These are phyloP conservation scores for Kingdonia uniflora DNA, from an alignment of 164 flowering plant genomes.

Conservation along the genomic window DNA sequence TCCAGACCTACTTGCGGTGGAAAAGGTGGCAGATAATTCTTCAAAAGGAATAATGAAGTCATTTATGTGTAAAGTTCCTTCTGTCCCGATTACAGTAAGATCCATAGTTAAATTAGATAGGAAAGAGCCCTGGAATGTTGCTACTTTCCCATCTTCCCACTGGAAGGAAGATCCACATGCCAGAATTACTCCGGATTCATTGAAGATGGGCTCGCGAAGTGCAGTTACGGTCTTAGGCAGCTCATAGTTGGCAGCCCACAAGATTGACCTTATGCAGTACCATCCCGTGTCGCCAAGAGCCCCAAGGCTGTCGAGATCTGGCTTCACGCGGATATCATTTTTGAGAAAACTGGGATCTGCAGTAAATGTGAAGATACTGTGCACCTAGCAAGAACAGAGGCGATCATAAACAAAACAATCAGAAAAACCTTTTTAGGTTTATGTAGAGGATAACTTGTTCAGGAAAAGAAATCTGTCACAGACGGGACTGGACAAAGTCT, in stretches of 20 bases:
- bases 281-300: conserved; percentile 38
- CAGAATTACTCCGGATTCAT: conserved; percentile 27
- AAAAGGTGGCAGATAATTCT: conserved; percentile 17
- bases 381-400: conserved; percentile 17
- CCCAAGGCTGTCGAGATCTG: conserved; percentile 35
- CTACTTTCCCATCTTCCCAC: conserved; percentile 34
- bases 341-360: conserved; percentile 19
- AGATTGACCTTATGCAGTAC: conserved; percentile 36
- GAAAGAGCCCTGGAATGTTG: conserved; percentile 34
- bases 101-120: conserved; percentile 23
- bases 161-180: conserved; percentile 23
- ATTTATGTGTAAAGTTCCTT: conserved; percentile 20
- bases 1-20: conserved; percentile 8
- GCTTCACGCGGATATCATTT: conserved; percentile 30
- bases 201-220: conserved; percentile 12
- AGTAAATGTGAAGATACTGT: conserved; percentile 12
- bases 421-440: background rate
- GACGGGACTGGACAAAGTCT: too few relatives aligned
- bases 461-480: too few relatives aligned
- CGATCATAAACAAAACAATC: background rate
- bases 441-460: too few relatives aligned
- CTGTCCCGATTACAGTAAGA: conserved; percentile 17
- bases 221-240: conserved; percentile 35
- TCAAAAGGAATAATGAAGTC: conserved; percentile 24
- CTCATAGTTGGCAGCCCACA: conserved; percentile 31